phyloP scores from a whole-genome alignment of 139 green algal genomes.

The Coccomyxa sp. region DNA sequence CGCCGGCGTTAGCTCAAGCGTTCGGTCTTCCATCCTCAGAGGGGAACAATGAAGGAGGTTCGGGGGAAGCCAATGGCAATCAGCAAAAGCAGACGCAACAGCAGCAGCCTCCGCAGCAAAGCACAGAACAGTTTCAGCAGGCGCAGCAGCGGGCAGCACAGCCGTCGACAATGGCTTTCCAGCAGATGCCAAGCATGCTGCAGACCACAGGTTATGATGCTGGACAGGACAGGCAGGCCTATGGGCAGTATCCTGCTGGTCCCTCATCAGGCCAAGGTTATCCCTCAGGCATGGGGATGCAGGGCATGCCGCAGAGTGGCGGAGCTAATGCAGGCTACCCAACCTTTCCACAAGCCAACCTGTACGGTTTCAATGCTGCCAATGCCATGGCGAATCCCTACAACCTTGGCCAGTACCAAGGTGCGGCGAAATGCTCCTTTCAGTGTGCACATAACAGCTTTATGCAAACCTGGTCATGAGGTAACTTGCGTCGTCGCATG shows the following conservation, averaged over 20 bases:
- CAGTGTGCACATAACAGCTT: no score
- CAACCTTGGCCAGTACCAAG: neutral
- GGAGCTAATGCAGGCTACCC: neutral
- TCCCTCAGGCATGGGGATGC: neutral
- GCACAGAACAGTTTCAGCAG: neutral
- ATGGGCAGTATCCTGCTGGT: neutral
- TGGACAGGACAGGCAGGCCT: neutral
- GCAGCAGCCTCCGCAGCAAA: neutral
- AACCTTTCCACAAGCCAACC: neutral
- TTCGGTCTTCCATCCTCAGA: neutral
- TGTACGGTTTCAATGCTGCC: neutral
- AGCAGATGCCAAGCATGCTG: neutral
- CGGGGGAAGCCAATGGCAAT: neutral
- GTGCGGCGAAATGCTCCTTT: neutral
- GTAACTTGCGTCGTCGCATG: no score
- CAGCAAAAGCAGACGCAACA: neutral
- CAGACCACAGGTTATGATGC: neutral
- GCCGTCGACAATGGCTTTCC: neutral
- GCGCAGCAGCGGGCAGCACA: neutral
- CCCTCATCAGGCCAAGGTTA: neutral
- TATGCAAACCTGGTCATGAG: no score
- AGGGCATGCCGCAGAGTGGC: neutral
- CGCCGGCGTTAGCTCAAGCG: neutral
- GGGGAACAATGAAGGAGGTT: neutral
- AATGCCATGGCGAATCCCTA: neutral